Evolutionary conservation across 2,329 filamentous ascomycete species (phyloP), one percentile per base, ranked within the genome.

Genomic region (Xylariales sp.): DNA sequence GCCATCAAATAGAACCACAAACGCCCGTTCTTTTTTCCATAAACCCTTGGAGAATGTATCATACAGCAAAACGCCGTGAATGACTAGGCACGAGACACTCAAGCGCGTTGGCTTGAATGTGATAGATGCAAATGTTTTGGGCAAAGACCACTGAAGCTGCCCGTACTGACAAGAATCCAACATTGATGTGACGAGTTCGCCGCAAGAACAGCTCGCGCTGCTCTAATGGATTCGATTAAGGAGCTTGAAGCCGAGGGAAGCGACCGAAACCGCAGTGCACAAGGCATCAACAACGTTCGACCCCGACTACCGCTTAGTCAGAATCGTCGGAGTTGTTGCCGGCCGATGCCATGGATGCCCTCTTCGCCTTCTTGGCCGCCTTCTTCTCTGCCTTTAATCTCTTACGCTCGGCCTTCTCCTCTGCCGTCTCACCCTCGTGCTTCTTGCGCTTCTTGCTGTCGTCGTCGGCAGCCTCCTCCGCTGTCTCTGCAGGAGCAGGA

Each of bases 371-470:
- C 62, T 75, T 76, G 50, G 70, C 69, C 2, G 72, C 72, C 61
- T 76, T 78, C 66, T 76, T 78, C 60, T 77, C 73, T 2, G 74
- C 74, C 66, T 77, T 78, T 57, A 71, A 66, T 51, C 70, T 68
- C 66, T 78, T 78, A 47, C 74, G 70, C 63, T 76, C 74, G 5
- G 74, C 74, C 65, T 76, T 78, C 62, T 82, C 81, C 57, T 87
- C 82, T 18, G 80, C 65, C 13, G 80, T 83, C 67, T 88, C 83
- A 54, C 84, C 83, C 24, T 88, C 83, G 60, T 87, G 83, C 74
- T 89, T 81, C 69, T 87, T 86, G 54, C 83, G 78, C 72, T 87
- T 93, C 75, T 88, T 88, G 68, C 83, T 81, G 52, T 77, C 74
- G 36, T 78, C 74, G 39, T 74, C 74, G 24, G 63, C 46, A 6